Conservation (phyloP, 2,329 filamentous ascomycete species). For the Colletotrichum shisoi region DNA sequence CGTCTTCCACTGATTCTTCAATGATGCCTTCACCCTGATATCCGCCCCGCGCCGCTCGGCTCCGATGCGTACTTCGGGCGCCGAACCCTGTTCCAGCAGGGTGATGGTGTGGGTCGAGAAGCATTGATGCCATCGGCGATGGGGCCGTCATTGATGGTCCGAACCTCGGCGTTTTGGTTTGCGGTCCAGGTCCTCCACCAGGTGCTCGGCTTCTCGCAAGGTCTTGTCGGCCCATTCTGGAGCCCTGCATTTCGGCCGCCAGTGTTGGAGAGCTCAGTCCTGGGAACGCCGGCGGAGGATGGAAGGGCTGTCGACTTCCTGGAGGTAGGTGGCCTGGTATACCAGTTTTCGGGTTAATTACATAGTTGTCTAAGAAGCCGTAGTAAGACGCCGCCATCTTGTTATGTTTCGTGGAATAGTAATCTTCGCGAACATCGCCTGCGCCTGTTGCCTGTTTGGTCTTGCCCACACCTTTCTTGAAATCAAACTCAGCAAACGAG, state of each 20-base stretch:
- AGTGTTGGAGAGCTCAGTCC: conserved; percentile 70
- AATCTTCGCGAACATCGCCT: conserved; percentile 81
- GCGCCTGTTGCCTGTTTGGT: conserved; percentile 50
- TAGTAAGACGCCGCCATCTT: conserved; percentile 99
- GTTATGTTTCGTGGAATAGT: conserved; percentile 92
- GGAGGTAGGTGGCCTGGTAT: conserved; percentile 68
- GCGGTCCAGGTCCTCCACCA: conserved; percentile 47
- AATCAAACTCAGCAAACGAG: conserved; percentile 96
- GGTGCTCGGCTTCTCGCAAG: conserved; percentile 54
- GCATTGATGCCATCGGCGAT: conserved; percentile 75
- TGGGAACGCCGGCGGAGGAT: conserved; percentile 78
- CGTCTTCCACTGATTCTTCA: conserved; percentile 64
- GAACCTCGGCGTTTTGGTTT: conserved; percentile 54
- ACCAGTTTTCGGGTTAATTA: conserved; percentile 74
- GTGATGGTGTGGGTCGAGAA: conserved; percentile 79
- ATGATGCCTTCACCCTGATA: conserved; percentile 62
- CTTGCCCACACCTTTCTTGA: conserved; percentile 77
- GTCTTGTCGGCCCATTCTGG: conserved; percentile 58
- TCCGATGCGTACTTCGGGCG: conserved; percentile 57
- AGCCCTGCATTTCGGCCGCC: conserved; percentile 63
- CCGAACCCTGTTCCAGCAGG: conserved; percentile 61
- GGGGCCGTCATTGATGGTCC: conserved; percentile 58
- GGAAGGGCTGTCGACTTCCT: conserved; percentile 66
- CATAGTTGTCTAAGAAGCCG: conserved; percentile 93
- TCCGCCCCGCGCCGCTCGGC: conserved; percentile 55